phyloP scores from a whole-genome alignment of 2,329 filamentous ascomycete genomes.

The Botrytis medusae region DNA sequence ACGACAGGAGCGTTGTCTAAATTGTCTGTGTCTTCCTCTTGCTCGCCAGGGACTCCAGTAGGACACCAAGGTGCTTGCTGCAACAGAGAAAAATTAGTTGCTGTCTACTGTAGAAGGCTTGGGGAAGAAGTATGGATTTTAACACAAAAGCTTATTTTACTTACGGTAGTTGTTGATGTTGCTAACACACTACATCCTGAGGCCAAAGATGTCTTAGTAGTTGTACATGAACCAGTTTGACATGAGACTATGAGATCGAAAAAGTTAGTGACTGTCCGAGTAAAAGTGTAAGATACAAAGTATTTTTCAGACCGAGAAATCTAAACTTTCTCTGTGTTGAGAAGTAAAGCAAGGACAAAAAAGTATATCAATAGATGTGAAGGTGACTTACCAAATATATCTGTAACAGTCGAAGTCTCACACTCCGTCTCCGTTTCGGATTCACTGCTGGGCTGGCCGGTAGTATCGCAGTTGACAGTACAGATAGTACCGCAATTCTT shows the following conservation, averaged over 20 bases:
- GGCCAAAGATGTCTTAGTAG: neutral
- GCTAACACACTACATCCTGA: neutral
- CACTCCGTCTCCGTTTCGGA: neutral
- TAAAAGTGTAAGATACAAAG: neutral
- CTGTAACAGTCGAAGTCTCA: constrained; percentile 1
- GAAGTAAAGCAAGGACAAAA: neutral
- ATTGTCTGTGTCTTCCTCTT: neutral
- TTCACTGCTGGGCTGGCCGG: neutral
- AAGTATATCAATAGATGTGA: neutral
- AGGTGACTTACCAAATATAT: neutral
- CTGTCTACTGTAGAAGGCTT: neutral
- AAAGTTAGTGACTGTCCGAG: neutral
- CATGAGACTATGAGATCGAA: neutral
- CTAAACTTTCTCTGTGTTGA: neutral
- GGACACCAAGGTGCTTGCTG: constrained; percentile 7
- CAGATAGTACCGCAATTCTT: neutral
- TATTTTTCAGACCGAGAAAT: neutral
- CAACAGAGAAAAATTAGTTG: neutral
- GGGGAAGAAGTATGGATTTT: neutral
- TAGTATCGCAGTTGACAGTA: neutral
- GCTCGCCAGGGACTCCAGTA: neutral
- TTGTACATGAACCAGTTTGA: neutral
- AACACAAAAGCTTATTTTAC: neutral
- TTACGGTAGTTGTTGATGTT: neutral
- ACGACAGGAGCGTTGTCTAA: neutral